Evolutionary conservation across 371 early-diverging fungal genomes (phyloP).

Genomic region (Mortierella sp.): DNA sequence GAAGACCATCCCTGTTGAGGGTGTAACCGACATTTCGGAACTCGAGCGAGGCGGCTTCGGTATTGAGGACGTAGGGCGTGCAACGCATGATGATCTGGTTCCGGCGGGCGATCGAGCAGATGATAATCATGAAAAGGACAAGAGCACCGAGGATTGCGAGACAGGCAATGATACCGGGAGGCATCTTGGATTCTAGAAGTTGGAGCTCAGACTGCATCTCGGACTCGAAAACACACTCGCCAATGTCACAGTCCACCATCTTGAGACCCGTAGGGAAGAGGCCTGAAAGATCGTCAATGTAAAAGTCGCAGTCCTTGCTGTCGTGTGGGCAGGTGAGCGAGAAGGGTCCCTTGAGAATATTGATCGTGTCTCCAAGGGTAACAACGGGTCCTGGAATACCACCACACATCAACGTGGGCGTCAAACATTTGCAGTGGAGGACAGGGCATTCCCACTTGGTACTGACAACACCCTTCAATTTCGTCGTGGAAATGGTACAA

Average conservation of each 20-base stretch:
- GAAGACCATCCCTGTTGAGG: conserved; percentile 42
- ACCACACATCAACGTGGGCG: conserved; percentile 39
- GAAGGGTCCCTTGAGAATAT: conserved; percentile 38
- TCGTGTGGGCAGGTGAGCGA: conserved; percentile 36
- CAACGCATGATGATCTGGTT: conserved; percentile 37
- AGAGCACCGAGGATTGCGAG: conserved; percentile 36
- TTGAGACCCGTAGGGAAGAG: conserved; percentile 46
- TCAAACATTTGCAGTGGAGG: conserved; percentile 25
- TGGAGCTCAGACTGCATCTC: conserved; percentile 27
- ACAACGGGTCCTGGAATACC: conserved; percentile 32
- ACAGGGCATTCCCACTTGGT: conserved; percentile 39
- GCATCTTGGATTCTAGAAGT: conserved; percentile 13
- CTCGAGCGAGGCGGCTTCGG: conserved; percentile 50
- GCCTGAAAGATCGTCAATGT: conserved; percentile 29
- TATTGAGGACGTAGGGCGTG: conserved; percentile 28
- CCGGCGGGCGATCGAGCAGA: conserved; percentile 33
- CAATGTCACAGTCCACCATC: conserved; percentile 37
- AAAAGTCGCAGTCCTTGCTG: conserved; percentile 30
- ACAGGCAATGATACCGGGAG: conserved; percentile 37
- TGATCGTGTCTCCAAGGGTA: conserved; percentile 10
- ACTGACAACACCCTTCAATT: conserved; percentile 8
- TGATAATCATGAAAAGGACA: conserved; percentile 26
- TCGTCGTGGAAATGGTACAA: conserved; percentile 23
- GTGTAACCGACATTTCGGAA: conserved; percentile 53
- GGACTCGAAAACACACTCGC: conserved; percentile 49